Conservation (phyloP, 768 basidiomycete species). For the Infundibulicybe gibba region DNA sequence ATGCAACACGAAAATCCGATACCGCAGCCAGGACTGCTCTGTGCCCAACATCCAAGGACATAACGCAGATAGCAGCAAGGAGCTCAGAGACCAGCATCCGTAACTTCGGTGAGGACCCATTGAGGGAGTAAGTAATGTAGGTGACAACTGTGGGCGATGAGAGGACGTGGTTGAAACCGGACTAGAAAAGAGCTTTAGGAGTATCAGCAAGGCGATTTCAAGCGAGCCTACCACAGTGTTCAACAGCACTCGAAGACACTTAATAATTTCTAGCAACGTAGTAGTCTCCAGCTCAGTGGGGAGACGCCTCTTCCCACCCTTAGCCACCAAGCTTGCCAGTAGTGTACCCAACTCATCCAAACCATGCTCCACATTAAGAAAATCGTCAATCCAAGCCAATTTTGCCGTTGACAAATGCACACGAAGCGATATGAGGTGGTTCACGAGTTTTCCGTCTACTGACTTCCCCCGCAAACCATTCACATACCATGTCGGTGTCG, state of each 20-base stretch:
- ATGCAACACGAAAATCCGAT: conserved; percentile 73
- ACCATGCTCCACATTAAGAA: conserved; percentile 64
- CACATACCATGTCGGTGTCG: conserved; percentile 57
- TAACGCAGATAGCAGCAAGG: conserved; percentile 78
- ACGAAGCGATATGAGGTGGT: conserved; percentile 77
- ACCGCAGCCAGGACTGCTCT: conserved; percentile 72
- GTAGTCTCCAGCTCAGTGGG: conserved; percentile 63
- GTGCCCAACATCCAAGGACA: conserved; percentile 69
- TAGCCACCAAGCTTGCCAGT: conserved; percentile 60
- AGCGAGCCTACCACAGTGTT: conserved; percentile 71
- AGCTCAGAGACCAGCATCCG: conserved; percentile 71
- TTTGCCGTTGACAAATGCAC: conserved; percentile 85
- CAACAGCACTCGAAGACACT: conserved; percentile 76
- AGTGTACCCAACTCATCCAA: conserved; percentile 57
- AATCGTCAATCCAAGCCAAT: conserved; percentile 74
- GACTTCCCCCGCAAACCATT: conserved; percentile 54
- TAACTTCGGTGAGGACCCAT: conserved; percentile 62
- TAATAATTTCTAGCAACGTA: conserved; percentile 70
- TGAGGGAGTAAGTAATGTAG: conserved; percentile 69
- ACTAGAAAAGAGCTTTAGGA: conserved; percentile 32
- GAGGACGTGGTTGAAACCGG: conserved; percentile 69
- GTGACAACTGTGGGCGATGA: conserved; percentile 61
- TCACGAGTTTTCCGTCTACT: conserved; percentile 59
- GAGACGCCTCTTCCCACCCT: conserved; percentile 58
- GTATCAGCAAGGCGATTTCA: background rate